phyloP scores from a whole-genome alignment of 768 basidiomycete genomes.

The Fomitopsis pulvina region DNA sequence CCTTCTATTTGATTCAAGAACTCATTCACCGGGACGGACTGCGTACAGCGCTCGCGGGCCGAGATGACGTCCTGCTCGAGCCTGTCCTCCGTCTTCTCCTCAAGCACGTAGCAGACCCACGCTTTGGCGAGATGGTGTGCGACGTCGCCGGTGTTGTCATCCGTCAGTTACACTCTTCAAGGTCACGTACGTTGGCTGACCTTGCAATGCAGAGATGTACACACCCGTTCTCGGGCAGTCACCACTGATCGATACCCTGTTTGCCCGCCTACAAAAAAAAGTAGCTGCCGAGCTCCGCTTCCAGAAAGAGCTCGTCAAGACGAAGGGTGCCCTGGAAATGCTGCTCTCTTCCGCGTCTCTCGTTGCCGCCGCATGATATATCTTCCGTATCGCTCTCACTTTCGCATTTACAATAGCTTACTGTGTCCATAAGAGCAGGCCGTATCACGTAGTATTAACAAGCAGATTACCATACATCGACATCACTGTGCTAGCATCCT shows the following conservation, averaged over 20 bases:
- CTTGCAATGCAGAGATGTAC: slow-evolving; percentile 70
- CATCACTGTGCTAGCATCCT: slow-evolving; percentile 16
- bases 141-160: slow-evolving; percentile 77
- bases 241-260: slow-evolving; percentile 82
- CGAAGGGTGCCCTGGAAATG: slow-evolving; percentile 90
- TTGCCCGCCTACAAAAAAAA: slow-evolving; percentile 76
- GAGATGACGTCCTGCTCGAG: slow-evolving; percentile 91
- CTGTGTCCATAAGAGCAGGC: not conserved
- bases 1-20: slow-evolving; percentile 90
- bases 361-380: slow-evolving; percentile 5
- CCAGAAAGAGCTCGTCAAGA: slow-evolving; percentile 77
- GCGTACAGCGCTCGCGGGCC: slow-evolving; percentile 75
- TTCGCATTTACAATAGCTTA: not conserved
- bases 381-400: not conserved
- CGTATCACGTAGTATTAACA: not conserved
- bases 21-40: slow-evolving; percentile 89
- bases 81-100: slow-evolving; percentile 83
- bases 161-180: slow-evolving; percentile 45
- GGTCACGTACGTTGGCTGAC: slow-evolving; percentile 7
- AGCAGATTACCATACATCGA: slow-evolving; percentile 10
- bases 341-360: slow-evolving; percentile 57
- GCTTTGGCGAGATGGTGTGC: slow-evolving; percentile 86
- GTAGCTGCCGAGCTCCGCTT: slow-evolving; percentile 83
- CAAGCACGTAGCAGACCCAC: slow-evolving; percentile 81
- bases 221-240: slow-evolving; percentile 88